These are phyloP conservation scores for Lupinus albus DNA, from an alignment of 306 rosid species.

Conservation along the genomic window DNA sequence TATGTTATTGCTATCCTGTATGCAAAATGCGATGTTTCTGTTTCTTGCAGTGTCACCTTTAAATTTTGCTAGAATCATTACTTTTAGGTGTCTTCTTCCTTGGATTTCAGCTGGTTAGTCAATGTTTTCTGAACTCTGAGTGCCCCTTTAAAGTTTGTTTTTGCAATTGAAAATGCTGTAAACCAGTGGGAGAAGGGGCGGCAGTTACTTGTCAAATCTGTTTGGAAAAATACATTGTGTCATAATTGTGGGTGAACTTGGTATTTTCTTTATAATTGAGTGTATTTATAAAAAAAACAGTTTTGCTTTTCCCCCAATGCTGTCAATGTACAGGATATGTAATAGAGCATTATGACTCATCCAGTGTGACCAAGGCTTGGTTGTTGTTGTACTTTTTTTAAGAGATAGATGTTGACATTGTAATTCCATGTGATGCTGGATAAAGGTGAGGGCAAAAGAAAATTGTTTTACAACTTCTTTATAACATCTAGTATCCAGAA, in stretches of 20 bases:
- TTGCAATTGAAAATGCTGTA: not conserved
- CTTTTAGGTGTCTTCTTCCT: constrained; percentile 4
- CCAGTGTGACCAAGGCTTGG: too few species aligned
- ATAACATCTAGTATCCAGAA: not conserved
- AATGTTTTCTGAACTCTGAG: not conserved
- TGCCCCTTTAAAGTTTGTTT: not conserved
- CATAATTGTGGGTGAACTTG: not conserved
- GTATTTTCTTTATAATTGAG: constrained; percentile 1
- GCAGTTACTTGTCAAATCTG: not conserved
- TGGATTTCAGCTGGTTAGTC: constrained; percentile 7
- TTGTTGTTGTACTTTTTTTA: too few species aligned
- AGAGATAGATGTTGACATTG: constrained; percentile 8
- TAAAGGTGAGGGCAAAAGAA: not conserved
- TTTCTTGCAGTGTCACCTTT: not conserved
- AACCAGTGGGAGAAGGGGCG: not conserved
- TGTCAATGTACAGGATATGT: constrained; percentile 3
- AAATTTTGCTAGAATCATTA: not conserved
- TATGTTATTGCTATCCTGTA: constrained; percentile 39
- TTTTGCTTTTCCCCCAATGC: not conserved
- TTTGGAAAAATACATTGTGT: constrained; percentile 2
- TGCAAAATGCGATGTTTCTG: constrained; percentile 28
- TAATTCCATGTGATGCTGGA: not conserved
- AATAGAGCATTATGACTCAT: too few species aligned
- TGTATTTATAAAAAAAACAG: not conserved
- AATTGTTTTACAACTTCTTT: too few species aligned